Base-by-base conservation (phyloP, 2,329 filamentous ascomycete species). In the Calonectria honghensis region DNA sequence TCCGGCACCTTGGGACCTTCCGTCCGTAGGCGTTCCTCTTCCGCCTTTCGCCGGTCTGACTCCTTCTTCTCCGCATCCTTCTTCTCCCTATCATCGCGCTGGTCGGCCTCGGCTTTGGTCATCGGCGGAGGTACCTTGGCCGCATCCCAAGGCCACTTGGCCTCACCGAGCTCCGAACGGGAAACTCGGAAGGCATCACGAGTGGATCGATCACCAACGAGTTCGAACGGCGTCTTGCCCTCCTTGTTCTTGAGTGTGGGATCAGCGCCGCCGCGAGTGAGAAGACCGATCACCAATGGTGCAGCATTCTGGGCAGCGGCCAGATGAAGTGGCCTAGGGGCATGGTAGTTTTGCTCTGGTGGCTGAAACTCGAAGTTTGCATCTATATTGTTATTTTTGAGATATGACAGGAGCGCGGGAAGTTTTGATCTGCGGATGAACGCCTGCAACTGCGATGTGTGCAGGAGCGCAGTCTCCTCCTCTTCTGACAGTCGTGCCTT, bases 131-230 rank as follows among this genome's bases (percentile, higher is more conserved):
- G 95, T 0, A 99, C 91, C 32, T 91, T 91, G 1, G 95, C 93
- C 0, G 86, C 88, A 4, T 94, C 91, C 97, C 97, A 99, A 77
- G 95, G 87, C 92, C 94, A 98, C 24, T 88, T 90, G 0, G 84
- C 83, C 82, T 98, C 95, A 20, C 96, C 96, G 1, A 98, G 88
- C 81, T 97, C 94, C 39, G 91, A 90, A 9, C 97, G 94, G 5
- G 96, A 95, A 2, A 98, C 92, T 2, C 97, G 94, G 86, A 99
- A 99, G 0, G 96, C 95, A 82, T 98, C 96, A 2, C 96, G 92
- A 0, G 96, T 98, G 2, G 93, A 86, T 6, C 96, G 92, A 83
- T 98, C 96, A 52, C 96, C 95, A 0, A 95, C 92, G 1, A 99
- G 90, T 70, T 98, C 95, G 83, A 98, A 98, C 0, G 97, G 86